Conservation (phyloP, 2,329 filamentous ascomycete genomes). For the Raffaelea deltoideospora region DNA sequence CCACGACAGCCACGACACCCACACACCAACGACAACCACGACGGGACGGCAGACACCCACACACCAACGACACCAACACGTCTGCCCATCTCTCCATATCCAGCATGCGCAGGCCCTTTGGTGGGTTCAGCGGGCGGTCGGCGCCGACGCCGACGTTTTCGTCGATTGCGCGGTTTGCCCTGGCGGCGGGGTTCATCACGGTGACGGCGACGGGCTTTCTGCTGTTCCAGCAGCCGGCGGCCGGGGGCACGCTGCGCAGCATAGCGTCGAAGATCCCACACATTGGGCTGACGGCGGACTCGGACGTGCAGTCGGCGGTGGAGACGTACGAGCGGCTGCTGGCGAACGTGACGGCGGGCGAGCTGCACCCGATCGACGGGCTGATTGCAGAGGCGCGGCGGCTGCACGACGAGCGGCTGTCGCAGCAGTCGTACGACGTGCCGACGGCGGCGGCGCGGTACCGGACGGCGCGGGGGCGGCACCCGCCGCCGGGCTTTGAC, state of each 20-base stretch:
- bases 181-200: constrained; percentile 5
- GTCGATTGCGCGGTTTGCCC: constrained; percentile 6
- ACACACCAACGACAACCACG: too few relatives aligned
- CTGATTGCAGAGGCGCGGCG: constrained; percentile 25
- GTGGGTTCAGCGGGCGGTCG: too few relatives aligned
- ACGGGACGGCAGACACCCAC: too few relatives aligned
- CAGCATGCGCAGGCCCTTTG: too few relatives aligned
- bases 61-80: too few relatives aligned
- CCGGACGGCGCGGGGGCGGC: constrained; percentile 28
- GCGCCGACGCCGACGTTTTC: too few relatives aligned
- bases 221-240: constrained; percentile 4
- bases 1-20: too few relatives aligned
- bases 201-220: constrained; percentile 4
- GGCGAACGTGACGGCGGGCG: constrained; percentile 1
- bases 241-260: background rate
- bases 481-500: constrained; percentile 33
- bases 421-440: constrained; percentile 26
- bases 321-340: constrained; percentile 2
- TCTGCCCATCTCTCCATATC: too few relatives aligned
- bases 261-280: constrained; percentile 4
- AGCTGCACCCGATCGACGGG: constrained; percentile 27
- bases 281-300: background rate
- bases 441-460: constrained; percentile 30
- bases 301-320: constrained; percentile 2
- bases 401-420: constrained; percentile 21